These are phyloP conservation scores for Chaetoceros muelleri DNA, from an alignment of 108 stramenopile genomes.

Conservation along the genomic window DNA sequence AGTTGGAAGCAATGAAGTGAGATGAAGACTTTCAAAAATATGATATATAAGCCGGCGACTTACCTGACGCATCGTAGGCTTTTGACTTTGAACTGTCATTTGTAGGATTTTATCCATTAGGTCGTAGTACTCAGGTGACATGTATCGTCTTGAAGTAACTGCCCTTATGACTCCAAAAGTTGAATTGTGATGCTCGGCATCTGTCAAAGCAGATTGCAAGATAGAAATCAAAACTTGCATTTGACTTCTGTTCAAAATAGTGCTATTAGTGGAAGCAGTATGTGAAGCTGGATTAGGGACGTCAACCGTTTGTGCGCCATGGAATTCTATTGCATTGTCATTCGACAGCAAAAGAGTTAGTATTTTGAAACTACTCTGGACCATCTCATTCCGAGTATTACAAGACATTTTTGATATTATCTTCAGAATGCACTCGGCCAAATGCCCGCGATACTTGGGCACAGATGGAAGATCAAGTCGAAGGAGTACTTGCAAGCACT, in stretches of 20 bases:
- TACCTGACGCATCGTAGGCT: constrained; percentile 55
- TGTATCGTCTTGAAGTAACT: constrained; percentile 42
- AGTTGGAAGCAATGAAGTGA: constrained; percentile 1
- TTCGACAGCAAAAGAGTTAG: constrained; percentile 61
- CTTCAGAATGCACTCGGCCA: constrained; percentile 60
- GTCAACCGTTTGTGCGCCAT: background rate
- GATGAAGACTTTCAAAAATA: background rate
- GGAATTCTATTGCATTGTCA: background rate
- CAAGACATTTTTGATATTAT: constrained; percentile 48
- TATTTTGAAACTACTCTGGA: constrained; percentile 83
- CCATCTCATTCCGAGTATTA: constrained; percentile 70
- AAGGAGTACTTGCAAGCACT: constrained; percentile 67
- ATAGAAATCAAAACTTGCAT: constrained; percentile 71
- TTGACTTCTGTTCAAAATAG: constrained; percentile 51
- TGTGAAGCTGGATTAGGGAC: background rate
- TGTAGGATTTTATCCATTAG: constrained; percentile 73
- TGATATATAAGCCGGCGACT: constrained; percentile 9
- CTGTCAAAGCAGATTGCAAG: constrained; percentile 41
- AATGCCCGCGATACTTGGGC: constrained; percentile 33
- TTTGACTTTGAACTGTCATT: constrained; percentile 70
- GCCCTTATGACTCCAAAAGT: constrained; percentile 66
- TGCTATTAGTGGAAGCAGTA: background rate
- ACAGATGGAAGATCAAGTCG: constrained; percentile 71
- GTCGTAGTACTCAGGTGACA: constrained; percentile 80
- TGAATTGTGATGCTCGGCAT: constrained; percentile 70